phyloP scores from a whole-genome alignment of 345 rosid genomes.

The Kandelia obovata region DNA sequence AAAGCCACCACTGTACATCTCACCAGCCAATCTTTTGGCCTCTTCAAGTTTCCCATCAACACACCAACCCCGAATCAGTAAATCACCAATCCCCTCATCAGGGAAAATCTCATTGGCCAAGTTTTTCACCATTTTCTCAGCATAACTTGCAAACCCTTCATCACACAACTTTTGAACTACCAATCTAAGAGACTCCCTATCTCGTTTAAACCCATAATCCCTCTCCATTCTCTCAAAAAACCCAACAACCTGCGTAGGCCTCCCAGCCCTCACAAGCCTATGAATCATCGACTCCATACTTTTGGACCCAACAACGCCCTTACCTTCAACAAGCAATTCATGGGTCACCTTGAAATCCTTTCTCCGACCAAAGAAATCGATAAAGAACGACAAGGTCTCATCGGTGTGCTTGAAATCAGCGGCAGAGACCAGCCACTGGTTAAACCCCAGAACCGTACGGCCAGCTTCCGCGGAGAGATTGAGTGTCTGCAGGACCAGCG shows the following conservation, averaged over 20 bases:
- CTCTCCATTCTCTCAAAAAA: conserved; percentile 80
- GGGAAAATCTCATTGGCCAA: conserved; percentile 84
- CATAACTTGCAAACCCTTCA: conserved; percentile 62
- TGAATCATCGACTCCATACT: conserved; percentile 53
- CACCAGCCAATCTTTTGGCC: conserved; percentile 81
- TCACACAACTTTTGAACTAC: conserved; percentile 71
- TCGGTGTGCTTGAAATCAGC: conserved; percentile 54
- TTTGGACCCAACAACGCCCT: conserved; percentile 48
- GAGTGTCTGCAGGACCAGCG: conserved; percentile 55
- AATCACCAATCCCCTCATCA: conserved; percentile 70
- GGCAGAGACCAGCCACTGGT: conserved; percentile 56
- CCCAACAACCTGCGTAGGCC: conserved; percentile 58
- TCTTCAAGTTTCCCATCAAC: conserved; percentile 78
- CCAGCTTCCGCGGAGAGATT: conserved; percentile 76
- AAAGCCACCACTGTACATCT: conserved; percentile 94
- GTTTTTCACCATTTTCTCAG: conserved; percentile 83
- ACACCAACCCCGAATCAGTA: conserved; percentile 92
- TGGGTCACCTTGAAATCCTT: conserved; percentile 82
- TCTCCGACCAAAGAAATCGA: conserved; percentile 84
- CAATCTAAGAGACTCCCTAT: conserved; percentile 53
- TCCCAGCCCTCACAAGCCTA: conserved; percentile 73
- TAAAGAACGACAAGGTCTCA: conserved; percentile 66
- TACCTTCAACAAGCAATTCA: conserved; percentile 52
- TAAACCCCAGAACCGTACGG: conserved; percentile 64
- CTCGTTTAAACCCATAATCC: conserved; percentile 70